Evolutionary conservation across 441 rosid genomes (phyloP).

Genomic region (Aleurites moluccanus): DNA sequence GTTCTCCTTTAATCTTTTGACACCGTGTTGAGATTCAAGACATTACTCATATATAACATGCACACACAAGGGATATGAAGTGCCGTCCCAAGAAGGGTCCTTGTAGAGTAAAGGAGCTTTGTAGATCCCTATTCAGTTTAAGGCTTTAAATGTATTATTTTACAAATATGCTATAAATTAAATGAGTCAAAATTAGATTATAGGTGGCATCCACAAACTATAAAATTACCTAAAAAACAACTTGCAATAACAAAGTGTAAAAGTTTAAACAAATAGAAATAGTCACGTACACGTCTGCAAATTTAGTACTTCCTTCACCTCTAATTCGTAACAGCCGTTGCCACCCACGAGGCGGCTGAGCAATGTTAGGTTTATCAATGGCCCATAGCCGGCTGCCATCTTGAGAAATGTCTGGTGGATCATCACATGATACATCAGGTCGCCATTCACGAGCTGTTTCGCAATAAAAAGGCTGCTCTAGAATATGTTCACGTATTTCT

Average conservation of each 20-base stretch:
- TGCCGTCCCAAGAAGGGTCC: background rate
- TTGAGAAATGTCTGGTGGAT: conserved; percentile 80
- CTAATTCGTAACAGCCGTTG: conserved; percentile 74
- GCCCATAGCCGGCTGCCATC: conserved; percentile 95
- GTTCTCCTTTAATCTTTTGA: background rate
- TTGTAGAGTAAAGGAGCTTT: background rate
- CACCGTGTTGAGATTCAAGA: background rate
- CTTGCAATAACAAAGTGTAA: background rate
- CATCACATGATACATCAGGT: conserved; percentile 73
- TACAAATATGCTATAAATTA: background rate
- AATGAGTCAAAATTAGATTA: background rate
- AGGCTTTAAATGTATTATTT: background rate
- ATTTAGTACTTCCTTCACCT: conserved; percentile 83
- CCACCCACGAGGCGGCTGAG: conserved; percentile 93
- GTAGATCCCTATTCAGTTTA: background rate
- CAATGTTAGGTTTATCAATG: conserved; percentile 85
- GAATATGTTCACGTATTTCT: conserved; percentile 81
- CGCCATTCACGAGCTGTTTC: conserved; percentile 74
- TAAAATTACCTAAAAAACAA: background rate
- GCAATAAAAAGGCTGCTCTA: conserved; percentile 72
- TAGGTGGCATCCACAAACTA: background rate
- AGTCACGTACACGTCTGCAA: conserved; percentile 85
- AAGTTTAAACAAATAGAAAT: conserved; percentile 5
- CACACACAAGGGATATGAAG: background rate
- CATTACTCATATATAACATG: background rate